These are phyloP conservation scores for Aspergillus ostianus DNA, from an alignment of 495 filamentous ascomycete species.

Conservation along the genomic window DNA sequence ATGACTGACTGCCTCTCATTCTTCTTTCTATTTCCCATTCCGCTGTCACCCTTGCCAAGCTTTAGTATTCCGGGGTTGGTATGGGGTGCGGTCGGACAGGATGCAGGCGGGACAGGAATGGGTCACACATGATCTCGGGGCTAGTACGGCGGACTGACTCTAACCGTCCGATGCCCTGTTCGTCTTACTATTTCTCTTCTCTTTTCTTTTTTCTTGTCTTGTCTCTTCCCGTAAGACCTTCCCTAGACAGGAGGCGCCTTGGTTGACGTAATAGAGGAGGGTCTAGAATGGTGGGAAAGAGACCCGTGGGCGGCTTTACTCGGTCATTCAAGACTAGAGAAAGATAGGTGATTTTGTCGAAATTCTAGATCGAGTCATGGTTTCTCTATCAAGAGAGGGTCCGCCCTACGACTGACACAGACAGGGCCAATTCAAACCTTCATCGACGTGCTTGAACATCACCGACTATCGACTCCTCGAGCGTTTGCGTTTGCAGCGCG, in stretches of 20 bases:
- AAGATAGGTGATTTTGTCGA: background rate
- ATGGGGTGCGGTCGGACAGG: conserved; percentile 7
- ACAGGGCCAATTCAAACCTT: background rate
- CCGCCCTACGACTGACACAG: background rate
- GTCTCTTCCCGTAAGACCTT: background rate
- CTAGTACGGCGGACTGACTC: conserved; percentile 1
- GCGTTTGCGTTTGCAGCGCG: no score
- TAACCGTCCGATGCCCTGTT: background rate
- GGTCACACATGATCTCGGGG: conserved; percentile 3
- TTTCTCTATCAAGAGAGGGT: background rate
- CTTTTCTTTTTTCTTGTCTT: background rate
- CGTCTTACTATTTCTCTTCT: background rate
- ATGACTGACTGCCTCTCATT: background rate
- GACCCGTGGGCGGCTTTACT: background rate
- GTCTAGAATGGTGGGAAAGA: background rate
- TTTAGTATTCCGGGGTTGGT: conserved; percentile 13
- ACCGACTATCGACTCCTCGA: no score
- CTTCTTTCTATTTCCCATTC: background rate
- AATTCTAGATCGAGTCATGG: background rate
- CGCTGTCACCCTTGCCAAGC: conserved; percentile 6
- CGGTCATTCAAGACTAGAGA: background rate
- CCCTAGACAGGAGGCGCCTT: no score
- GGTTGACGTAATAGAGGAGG: background rate
- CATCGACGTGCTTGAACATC: background rate
- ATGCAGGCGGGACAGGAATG: conserved; percentile 1